Evolutionary conservation across 2,329 filamentous ascomycete species (phyloP).

Genomic region (Aspergillus neoniger): DNA sequence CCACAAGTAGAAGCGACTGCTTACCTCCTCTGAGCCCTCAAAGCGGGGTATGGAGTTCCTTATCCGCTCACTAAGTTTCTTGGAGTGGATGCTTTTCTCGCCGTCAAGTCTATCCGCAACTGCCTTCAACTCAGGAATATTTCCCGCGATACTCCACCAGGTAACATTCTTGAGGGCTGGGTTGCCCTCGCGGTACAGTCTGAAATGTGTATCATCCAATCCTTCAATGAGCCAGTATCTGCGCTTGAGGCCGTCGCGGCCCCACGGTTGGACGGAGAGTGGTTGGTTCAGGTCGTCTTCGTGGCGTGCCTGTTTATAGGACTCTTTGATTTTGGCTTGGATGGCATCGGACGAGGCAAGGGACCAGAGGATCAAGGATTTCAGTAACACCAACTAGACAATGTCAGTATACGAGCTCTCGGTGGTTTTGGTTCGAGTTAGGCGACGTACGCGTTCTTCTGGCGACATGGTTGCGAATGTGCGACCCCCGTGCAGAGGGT

Average conservation of each 20-base stretch:
- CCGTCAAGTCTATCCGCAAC: conserved; percentile 75
- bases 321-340: conserved; percentile 77
- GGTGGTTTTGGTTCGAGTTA: neutral
- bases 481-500: conserved; percentile 75
- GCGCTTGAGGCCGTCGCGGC: conserved; percentile 83
- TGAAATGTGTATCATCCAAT: conserved; percentile 88
- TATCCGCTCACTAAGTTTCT: conserved; percentile 76
- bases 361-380: conserved; percentile 83
- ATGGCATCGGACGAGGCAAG: conserved; percentile 84
- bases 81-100: conserved; percentile 80
- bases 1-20: conserved; percentile 24
- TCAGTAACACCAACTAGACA: conserved; percentile 74
- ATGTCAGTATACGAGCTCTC: conserved; percentile 14
- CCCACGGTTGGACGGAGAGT: conserved; percentile 87
- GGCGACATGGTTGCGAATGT: conserved; percentile 83
- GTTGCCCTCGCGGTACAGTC: conserved; percentile 92
- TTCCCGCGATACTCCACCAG: conserved; percentile 92
- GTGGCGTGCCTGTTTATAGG: conserved; percentile 84
- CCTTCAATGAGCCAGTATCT: conserved; percentile 94
- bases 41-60: conserved; percentile 80
- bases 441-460: conserved; percentile 69
- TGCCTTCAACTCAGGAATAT: conserved; percentile 78
- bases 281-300: conserved; percentile 79
- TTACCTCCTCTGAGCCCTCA: conserved; percentile 86
- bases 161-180: conserved; percentile 72